Evolutionary conservation across 331 rosid species (phyloP).

Genomic region (Erythrophleum ivorense): DNA sequence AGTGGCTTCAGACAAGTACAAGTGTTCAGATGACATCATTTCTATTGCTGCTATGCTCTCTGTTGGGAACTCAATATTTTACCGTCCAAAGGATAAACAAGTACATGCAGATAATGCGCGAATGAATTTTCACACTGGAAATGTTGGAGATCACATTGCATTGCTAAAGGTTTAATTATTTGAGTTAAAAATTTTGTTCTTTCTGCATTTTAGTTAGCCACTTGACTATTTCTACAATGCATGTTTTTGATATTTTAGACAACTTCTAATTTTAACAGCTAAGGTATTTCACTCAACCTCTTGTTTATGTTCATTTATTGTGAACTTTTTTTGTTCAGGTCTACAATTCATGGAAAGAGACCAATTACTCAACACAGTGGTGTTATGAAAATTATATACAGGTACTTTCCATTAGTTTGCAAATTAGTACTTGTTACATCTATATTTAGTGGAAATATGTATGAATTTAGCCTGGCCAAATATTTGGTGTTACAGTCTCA

Average conservation of each 20-base stretch:
- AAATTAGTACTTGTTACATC: slow-evolving; percentile 12
- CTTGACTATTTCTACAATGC: slow-evolving; percentile 32
- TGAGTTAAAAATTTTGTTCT: not conserved
- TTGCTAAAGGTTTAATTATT: slow-evolving; percentile 69
- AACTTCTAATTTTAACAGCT: not conserved
- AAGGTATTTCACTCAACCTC: not conserved
- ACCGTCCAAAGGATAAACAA: slow-evolving; percentile 98
- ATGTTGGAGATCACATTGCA: slow-evolving; percentile 95
- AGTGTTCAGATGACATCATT: slow-evolving; percentile 86
- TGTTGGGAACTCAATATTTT: slow-evolving; percentile 89
- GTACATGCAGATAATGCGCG: slow-evolving; percentile 97
- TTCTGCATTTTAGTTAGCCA: slow-evolving; percentile 26
- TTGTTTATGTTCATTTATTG: slow-evolving; percentile 21
- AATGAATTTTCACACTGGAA: slow-evolving; percentile 88
- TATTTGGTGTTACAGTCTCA: not conserved
- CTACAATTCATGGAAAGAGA: slow-evolving; percentile 92
- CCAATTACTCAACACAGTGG: slow-evolving; percentile 97
- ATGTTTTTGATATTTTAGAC: not conserved
- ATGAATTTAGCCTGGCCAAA: not conserved
- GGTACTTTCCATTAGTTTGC: slow-evolving; percentile 52
- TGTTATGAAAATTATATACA: slow-evolving; percentile 92
- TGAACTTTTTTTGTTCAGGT: slow-evolving; percentile 55
- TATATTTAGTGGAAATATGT: slow-evolving; percentile 9
- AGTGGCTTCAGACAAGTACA: slow-evolving; percentile 90
- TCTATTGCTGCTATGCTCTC: slow-evolving; percentile 95